Base-by-base conservation (phyloP, 1,284 basidiomycete genomes). In the Porogramme epimiltina region DNA sequence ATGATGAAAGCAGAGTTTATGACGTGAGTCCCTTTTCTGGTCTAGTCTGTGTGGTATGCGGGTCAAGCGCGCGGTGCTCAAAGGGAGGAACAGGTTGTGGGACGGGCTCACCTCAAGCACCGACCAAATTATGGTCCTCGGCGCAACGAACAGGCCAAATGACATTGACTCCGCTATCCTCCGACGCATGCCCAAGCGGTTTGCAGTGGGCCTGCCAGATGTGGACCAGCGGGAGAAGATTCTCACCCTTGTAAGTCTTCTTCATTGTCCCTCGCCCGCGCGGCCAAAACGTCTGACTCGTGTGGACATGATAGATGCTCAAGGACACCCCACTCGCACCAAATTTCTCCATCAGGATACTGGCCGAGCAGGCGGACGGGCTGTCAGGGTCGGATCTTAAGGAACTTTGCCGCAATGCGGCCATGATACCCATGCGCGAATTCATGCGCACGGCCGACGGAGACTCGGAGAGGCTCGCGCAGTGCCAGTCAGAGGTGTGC, bases 1-100 rank as follows among this genome's bases (percentile, higher is more conserved):
- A 98, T 98, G 95, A 97, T 99, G 87, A 99, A 99, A 75, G 96
- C 96, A 1, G 96, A 99, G 68, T 99, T 99, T 69, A 98, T 99
- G 95, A 97, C 94, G 87, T 93, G 71, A 63, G 91, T 47, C 45
- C 18, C 11, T 19, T 15, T 15, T 3, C 5, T 20, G 10, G 18
- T 43, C 6, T 13, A 3, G 0, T 38, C 13, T 4, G 18, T 20
- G 22, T 16, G 10, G 0, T n/a, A 1, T 39, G n/a, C 19, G 13
- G 31, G 15, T 5, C 18, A 6, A 37, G n/a, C 34, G n/a, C n/a
- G n/a, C n/a, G n/a, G n/a, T n/a, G n/a, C n/a, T n/a, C n/a, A n/a
- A 10, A 16, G n/a, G 37, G 19, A 26, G 33, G 24, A 9, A 23
- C 63, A 95, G 93, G 3, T 77, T 98, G 33, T 99, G 97, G 97